phyloP scores from a whole-genome alignment of 495 filamentous ascomycete species.

The Aspergillus steynii region DNA sequence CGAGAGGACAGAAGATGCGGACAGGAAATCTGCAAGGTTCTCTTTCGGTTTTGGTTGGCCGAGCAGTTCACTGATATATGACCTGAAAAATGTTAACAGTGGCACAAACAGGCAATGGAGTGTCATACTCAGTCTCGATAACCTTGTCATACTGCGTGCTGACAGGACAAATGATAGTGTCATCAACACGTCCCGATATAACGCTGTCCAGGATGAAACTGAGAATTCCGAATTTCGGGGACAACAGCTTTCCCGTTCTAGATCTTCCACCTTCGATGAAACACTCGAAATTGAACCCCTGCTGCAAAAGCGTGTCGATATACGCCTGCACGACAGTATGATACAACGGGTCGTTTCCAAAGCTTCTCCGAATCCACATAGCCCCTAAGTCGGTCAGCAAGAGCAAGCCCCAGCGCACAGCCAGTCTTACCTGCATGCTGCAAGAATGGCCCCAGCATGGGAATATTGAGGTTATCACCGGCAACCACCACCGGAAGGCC shows the following conservation, averaged over 20 bases:
- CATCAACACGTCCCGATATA: slow-evolving; percentile 81
- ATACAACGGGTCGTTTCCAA: slow-evolving; percentile 90
- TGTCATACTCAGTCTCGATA: slow-evolving; percentile 81
- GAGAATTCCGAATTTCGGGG: slow-evolving; percentile 95
- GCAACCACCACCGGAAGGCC: slow-evolving; percentile 90
- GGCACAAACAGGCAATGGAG: background rate
- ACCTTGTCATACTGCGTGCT: slow-evolving; percentile 99
- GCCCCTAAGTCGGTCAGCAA: slow-evolving; percentile 56
- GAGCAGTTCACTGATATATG: slow-evolving; percentile 90
- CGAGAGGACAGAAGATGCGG: slow-evolving; percentile 83
- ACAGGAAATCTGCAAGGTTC: slow-evolving; percentile 84
- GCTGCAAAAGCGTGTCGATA: slow-evolving; percentile 86
- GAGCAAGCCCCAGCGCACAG: background rate
- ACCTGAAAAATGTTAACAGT: slow-evolving; percentile 40
- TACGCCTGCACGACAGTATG: slow-evolving; percentile 90
- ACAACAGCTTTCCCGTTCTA: slow-evolving; percentile 87
- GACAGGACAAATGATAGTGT: slow-evolving; percentile 90
- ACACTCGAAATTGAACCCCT: slow-evolving; percentile 93
- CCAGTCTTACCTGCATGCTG: slow-evolving; percentile 75
- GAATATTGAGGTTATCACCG: slow-evolving; percentile 95
- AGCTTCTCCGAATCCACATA: slow-evolving; percentile 93
- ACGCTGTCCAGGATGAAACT: slow-evolving; percentile 89
- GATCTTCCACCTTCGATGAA: slow-evolving; percentile 95
- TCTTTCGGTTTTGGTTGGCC: slow-evolving; percentile 94
- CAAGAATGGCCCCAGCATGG: slow-evolving; percentile 82